Conservation (phyloP, 208 protist genomes). For the Trichomonas tenax region DNA sequence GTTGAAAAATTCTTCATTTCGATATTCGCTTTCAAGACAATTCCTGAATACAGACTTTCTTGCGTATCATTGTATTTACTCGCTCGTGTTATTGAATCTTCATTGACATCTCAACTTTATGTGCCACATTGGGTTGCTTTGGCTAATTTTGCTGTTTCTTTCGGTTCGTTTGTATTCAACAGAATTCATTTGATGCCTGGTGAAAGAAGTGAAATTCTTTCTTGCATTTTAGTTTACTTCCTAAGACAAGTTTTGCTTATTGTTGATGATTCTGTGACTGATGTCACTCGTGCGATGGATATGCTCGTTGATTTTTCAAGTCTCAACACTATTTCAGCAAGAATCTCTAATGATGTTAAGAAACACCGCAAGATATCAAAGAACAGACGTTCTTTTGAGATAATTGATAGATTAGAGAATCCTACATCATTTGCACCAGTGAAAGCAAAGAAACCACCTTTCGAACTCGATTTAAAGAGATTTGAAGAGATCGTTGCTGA, state of each 20-base stretch:
- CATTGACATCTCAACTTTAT: neutral
- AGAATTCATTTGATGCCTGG: neutral
- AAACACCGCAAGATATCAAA: neutral
- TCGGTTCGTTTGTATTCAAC: neutral
- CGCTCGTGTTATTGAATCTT: neutral
- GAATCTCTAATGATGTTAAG: neutral
- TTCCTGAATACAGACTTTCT: neutral
- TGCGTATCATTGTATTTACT: neutral
- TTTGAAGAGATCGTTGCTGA: neutral
- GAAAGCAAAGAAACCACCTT: neutral
- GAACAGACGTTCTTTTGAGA: neutral
- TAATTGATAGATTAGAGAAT: neutral
- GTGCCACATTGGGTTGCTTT: neutral
- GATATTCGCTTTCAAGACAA: neutral
- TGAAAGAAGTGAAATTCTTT: neutral
- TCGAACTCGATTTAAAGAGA: neutral
- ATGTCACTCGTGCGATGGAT: neutral
- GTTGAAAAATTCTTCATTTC: constrained; percentile 1
- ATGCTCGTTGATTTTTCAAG: neutral
- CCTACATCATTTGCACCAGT: neutral
- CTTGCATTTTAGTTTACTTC: neutral
- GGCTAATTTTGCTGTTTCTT: neutral
- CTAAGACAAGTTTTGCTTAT: neutral
- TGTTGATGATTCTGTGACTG: neutral
- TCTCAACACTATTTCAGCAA: neutral